These are phyloP conservation scores for Colletotrichum tanaceti DNA, from an alignment of 2,329 filamentous ascomycete species.

Conservation along the genomic window DNA sequence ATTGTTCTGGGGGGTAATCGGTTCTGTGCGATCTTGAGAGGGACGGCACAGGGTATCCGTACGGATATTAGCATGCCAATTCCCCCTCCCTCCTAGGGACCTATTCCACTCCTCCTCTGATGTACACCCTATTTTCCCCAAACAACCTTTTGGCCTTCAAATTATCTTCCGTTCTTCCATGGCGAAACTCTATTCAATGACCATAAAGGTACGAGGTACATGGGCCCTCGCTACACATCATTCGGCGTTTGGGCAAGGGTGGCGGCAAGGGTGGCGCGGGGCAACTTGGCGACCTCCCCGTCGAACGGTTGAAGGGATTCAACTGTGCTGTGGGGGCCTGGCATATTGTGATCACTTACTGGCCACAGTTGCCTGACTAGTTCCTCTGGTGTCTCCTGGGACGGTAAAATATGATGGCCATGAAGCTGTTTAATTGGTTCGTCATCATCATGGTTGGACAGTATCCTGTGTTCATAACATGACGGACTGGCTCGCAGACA, in stretches of 20 bases:
- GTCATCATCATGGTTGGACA: not conserved
- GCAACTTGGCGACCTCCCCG: slow-evolving; percentile 1
- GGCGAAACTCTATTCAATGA: slow-evolving; percentile 24
- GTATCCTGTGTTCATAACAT: not conserved
- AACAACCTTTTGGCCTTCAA: not conserved
- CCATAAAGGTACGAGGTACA: too few species aligned
- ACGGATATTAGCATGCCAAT: not conserved
- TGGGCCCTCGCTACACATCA: slow-evolving; percentile 33
- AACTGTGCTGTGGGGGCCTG: slow-evolving; percentile 20
- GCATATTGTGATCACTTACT: slow-evolving; percentile 24
- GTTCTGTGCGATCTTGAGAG: too few species aligned
- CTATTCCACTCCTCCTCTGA: not conserved
- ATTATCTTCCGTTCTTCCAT: slow-evolving; percentile 12
- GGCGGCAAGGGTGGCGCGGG: slow-evolving; percentile 39
- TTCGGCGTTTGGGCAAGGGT: slow-evolving; percentile 36
- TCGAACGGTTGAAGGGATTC: not conserved
- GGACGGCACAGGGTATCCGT: too few species aligned
- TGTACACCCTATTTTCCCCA: not conserved
- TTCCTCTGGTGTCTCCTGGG: not conserved
- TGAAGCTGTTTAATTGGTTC: slow-evolving; percentile 7
- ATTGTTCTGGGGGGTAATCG: slow-evolving; percentile 9
- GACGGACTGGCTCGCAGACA: slow-evolving; percentile 11
- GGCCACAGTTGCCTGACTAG: slow-evolving; percentile 13
- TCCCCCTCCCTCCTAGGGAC: not conserved
- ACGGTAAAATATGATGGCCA: slow-evolving; percentile 9